Base-by-base conservation (phyloP, 148 eudicot genomes). In the Salicornia ramosissima region DNA sequence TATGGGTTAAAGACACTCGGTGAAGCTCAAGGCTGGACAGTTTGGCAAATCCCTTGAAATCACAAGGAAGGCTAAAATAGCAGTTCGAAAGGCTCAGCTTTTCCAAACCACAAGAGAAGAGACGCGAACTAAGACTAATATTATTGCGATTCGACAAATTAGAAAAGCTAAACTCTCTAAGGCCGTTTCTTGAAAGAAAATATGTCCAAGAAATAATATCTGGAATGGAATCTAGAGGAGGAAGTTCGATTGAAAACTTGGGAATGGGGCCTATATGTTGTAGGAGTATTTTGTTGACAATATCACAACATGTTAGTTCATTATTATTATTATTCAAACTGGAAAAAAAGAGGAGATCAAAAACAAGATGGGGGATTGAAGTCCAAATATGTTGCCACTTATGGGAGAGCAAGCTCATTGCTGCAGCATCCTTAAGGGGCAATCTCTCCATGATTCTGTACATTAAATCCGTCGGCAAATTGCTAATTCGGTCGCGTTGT, bases 281-380 rank as follows among this genome's bases (percentile, higher is more conserved):
- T 43, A 77, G 62, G 13, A 77, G 80, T 60, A 77, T 77, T 39
- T 68, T 68, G 69, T 69, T 77, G 50, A 72, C 76, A 25, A 67
- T 46, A 22, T 64, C 19, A 21, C 43, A 67, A 67, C 60, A 77
- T 52, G 16, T n/a, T n/a, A n/a, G n/a, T 18, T 46, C 25, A 22
- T 6, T 15, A 16, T 0, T 46, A 9, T 18, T 11, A 14, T n/a
- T 6, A 0, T 2, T 0, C 4, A 29, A 5, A 21, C 31, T 64
- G 6, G 0, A 22, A 19, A 46, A 18, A 25, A 65, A 47, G 16
- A 2, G 2, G 25, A 25, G 0, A 14, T 47, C 36, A 9, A 65
- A 24, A 16, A 24, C 21, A 46, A 45, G 52, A 14, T 65, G 34
- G 2, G 36, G 33, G 10, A 47, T 45, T 0, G 34, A 1, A 15